Conservation (phyloP, 148 eudicot species). For the Bassia scoparia region DNA sequence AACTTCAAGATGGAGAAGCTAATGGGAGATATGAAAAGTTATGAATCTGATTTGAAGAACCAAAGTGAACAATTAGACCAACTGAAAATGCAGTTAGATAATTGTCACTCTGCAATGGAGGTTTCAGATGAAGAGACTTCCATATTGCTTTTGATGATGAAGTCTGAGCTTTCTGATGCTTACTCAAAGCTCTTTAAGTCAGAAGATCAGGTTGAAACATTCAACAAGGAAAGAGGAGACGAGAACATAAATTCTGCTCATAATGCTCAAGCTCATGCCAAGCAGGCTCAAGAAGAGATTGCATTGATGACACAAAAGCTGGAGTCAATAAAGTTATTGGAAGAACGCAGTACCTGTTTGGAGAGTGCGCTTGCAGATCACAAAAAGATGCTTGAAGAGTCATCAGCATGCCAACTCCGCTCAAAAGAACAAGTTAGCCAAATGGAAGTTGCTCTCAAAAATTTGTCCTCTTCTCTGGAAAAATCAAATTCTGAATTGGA, state of each 20-base stretch:
- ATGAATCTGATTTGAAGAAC: constrained; percentile 33
- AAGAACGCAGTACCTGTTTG: constrained; percentile 31
- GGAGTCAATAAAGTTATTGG: constrained; percentile 31
- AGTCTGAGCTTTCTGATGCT: constrained; percentile 48
- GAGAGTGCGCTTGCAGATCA: constrained; percentile 37
- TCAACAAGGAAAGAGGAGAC: constrained; percentile 23
- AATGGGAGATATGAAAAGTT: constrained; percentile 35
- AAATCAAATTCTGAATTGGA: constrained; percentile 37
- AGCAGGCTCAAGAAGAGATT: constrained; percentile 38
- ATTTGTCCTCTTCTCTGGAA: constrained; percentile 34
- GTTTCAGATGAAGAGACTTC: constrained; percentile 53
- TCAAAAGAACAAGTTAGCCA: constrained; percentile 44
- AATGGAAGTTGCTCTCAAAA: constrained; percentile 45
- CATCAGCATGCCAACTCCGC: constrained; percentile 33
- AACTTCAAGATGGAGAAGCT: constrained; percentile 44
- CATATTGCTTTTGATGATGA: constrained; percentile 42
- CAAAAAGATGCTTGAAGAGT: constrained; percentile 45
- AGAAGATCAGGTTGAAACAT: constrained; percentile 32
- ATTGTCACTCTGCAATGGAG: constrained; percentile 45
- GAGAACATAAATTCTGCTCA: constrained; percentile 21
- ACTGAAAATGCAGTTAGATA: constrained; percentile 47
- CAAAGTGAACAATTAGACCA: constrained; percentile 44
- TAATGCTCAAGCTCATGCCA: constrained; percentile 26
- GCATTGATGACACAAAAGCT: constrained; percentile 34
- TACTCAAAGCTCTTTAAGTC: constrained; percentile 32